Base-by-base conservation (phyloP, 257 asterid species). In the Nicotiana otophora region DNA sequence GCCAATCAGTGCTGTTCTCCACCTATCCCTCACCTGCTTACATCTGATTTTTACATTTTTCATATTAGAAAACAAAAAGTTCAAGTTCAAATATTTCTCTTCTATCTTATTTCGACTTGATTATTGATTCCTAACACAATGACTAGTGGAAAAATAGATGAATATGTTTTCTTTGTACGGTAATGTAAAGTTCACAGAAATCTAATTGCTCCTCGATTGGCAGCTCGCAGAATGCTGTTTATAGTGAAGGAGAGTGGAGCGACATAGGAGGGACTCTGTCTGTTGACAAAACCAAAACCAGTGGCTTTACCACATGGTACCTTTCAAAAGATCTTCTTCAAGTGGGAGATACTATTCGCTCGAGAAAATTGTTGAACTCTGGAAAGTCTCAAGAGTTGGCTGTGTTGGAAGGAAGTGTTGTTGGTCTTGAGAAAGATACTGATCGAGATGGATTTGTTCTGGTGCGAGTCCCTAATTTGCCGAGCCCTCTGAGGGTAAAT, bases 271-370 rank as follows among this genome's bases (percentile, higher is more conserved):
- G 87, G 86, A 88, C 82, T 66, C 58, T 84, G 84, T 82, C 80
- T 54, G 78, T 76, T 19, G 89, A 74, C 70, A 89, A 88, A 83
- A 85, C 84, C 16, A 85, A 78, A 66, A 46, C 78, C 85, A 77
- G 83, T 78, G 89, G 88, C 82, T 84, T 75, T 78, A 83, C 84
- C 81, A 84, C 86, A 42, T 92, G 96, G 96, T 88, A 81, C 85
- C 90, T 89, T 86, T 88, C 88, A 14, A 92, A 90, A 65, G 91
- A 92, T 79, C 91, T 79, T 82, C 90, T 92, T 78, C 89, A 85
- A 82, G 86, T 92, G 39, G 93, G 94, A 19, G 96, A 92, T 82
- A 65, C 83, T 14, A 92, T 92, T 82, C 91, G 91, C 31, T 87
- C 96, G 68, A 87, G 93, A 76, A 88, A 88, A 80, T 33, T 75